Evolutionary conservation across 805 yeast species (phyloP).

Genomic region (Candida caryicola): DNA sequence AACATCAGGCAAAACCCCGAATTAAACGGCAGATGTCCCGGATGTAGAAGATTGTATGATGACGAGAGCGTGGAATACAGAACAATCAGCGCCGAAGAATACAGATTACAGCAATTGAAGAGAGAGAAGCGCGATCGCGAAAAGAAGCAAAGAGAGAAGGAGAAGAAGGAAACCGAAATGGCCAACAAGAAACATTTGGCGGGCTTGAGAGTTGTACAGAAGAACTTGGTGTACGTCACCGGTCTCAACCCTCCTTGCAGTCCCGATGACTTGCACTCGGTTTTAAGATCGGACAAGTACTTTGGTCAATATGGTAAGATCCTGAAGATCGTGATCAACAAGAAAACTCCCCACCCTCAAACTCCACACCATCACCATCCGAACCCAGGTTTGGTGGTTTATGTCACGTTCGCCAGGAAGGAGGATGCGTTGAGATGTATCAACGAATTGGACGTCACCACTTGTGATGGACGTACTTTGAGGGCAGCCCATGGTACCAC

Average conservation of each 20-base stretch:
- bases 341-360: slow-evolving; percentile 53
- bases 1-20: slow-evolving; percentile 95
- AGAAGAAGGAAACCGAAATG: slow-evolving; percentile 84
- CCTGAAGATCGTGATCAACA: slow-evolving; percentile 88
- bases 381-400: slow-evolving; percentile 86
- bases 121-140: slow-evolving; percentile 80
- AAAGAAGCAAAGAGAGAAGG: slow-evolving; percentile 83
- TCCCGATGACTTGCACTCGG: slow-evolving; percentile 77
- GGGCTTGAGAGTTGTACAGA: slow-evolving; percentile 97
- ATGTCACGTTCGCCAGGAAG: slow-evolving; percentile 87
- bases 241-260: slow-evolving; percentile 86
- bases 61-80: slow-evolving; percentile 91
- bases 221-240: slow-evolving; percentile 92
- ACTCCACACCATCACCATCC: slow-evolving; percentile 38
- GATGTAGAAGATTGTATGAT: slow-evolving; percentile 90
- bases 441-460: slow-evolving; percentile 86
- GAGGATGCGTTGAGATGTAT: slow-evolving; percentile 96
- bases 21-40: slow-evolving; percentile 94
- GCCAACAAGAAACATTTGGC: slow-evolving; percentile 85
- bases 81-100: slow-evolving; percentile 80
- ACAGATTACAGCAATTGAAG: slow-evolving; percentile 75
- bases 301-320: slow-evolving; percentile 99
- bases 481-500: slow-evolving; percentile 99
- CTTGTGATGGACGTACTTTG: slow-evolving; percentile 84
- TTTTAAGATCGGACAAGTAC: slow-evolving; percentile 84